These are phyloP conservation scores for Limnomonas spitsbergensis DNA, from an alignment of 139 green algal genomes.

Conservation along the genomic window DNA sequence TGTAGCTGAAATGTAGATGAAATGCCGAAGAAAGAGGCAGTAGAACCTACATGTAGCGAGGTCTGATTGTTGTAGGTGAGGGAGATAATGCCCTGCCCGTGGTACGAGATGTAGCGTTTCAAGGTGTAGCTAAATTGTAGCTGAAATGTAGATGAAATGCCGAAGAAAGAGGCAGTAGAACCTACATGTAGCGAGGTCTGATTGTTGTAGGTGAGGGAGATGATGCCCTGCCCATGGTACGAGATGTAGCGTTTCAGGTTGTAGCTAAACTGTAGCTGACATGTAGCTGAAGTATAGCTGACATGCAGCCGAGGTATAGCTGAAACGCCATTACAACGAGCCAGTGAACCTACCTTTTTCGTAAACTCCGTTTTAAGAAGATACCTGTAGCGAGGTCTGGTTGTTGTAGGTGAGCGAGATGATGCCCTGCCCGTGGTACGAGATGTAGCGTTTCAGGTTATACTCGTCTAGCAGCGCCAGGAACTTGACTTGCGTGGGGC, in stretches of 20 bases:
- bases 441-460: neutral
- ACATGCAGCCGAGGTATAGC: no score
- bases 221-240: neutral
- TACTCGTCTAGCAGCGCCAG: slow-evolving; percentile 2
- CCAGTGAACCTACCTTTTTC: no score
- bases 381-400: neutral
- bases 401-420: neutral
- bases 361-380: no score
- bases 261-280: no score
- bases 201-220: no score
- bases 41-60: neutral
- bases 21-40: no score
- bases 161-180: no score
- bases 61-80: neutral
- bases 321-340: no score
- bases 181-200: neutral
- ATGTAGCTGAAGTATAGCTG: no score
- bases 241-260: neutral
- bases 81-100: neutral
- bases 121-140: no score
- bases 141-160: no score
- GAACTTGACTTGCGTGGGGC: slow-evolving; percentile 1
- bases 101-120: neutral
- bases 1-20: no score
- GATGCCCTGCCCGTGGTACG: neutral